phyloP scores from a whole-genome alignment of 176 grass and related monocot species.

The Phragmites australis region DNA sequence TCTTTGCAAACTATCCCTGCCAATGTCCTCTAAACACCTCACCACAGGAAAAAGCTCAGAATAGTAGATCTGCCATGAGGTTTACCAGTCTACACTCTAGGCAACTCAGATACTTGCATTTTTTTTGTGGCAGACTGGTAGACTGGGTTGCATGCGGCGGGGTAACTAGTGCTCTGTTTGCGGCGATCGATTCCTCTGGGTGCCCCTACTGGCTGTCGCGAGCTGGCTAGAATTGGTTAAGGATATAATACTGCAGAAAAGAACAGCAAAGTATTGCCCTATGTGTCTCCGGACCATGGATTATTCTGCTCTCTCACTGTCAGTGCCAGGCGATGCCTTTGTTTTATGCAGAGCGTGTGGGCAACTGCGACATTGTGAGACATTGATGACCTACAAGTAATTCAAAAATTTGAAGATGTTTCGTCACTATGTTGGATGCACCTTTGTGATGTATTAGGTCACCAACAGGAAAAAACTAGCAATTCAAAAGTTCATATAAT shows the following conservation, averaged over 20 bases:
- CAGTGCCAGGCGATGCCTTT: conserved; percentile 14
- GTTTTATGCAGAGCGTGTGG: conserved; percentile 10
- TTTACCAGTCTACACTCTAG: not conserved
- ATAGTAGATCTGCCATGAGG: not conserved
- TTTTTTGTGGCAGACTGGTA: no score
- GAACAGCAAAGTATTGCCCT: conserved; percentile 31
- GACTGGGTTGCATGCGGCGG: not conserved
- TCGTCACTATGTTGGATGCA: no score
- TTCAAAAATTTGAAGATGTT: no score
- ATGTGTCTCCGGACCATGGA: conserved; percentile 41
- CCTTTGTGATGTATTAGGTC: not conserved
- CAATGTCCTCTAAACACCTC: not conserved
- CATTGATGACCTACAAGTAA: no score
- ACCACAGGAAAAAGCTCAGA: not conserved
- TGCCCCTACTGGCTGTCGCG: conserved; percentile 26
- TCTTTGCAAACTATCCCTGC: not conserved
- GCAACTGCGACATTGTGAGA: not conserved
- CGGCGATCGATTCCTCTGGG: conserved; percentile 19
- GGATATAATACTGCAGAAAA: conserved; percentile 12
- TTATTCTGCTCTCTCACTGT: conserved; percentile 39
- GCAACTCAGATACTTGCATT: not conserved
- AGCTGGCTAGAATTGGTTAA: conserved; percentile 32
- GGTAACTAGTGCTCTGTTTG: not conserved
- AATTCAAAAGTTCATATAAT: not conserved
- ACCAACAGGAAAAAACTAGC: not conserved